A percentile compares a stretch with the other conserved stretches of the same genome.
Conservation (phyloP, 1,139 yeast genomes). For the Zygosaccharomyces sapae region DNA sequence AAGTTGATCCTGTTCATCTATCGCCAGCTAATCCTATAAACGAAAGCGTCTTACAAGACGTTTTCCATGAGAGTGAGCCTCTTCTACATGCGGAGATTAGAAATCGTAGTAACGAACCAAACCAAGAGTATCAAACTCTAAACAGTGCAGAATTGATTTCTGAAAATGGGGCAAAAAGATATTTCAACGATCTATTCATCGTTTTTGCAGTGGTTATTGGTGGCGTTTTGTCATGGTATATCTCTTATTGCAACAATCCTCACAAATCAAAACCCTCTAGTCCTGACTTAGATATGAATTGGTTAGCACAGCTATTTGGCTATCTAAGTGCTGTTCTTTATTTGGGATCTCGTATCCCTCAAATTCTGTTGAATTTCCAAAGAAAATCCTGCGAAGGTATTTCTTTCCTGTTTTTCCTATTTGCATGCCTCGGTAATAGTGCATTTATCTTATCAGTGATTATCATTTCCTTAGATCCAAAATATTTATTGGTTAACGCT, state of each 20-base stretch:
- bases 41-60: conserved; percentile 62
- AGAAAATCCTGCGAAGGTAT: conserved; percentile 92
- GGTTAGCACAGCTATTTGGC: conserved; percentile 82
- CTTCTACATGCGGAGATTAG: conserved; percentile 26
- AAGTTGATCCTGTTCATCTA: conserved; percentile 71
- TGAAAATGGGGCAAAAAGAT: conserved; percentile 19
- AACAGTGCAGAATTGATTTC: conserved; percentile 13
- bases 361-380: conserved; percentile 72
- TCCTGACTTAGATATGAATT: conserved; percentile 53
- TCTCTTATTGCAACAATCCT: conserved; percentile 48
- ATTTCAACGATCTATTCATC: conserved; percentile 50
- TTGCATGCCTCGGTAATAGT: conserved; percentile 89
- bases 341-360: conserved; percentile 86
- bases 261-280: conserved; percentile 23
- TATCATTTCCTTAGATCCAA: conserved; percentile 64
- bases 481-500: conserved; percentile 72
- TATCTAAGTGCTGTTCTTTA: conserved; percentile 86
- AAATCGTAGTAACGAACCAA: conserved; percentile 13
- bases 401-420: conserved; percentile 82
- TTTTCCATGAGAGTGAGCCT: conserved; percentile 40
- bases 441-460: conserved; percentile 84
- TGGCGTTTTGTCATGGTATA: conserved; percentile 84
- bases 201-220: conserved; percentile 67
- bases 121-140: conserved; percentile 20
- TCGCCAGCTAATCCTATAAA: conserved; percentile 86